Conservation (phyloP, 192 early-diverging fungal genomes). For the Rhizophagus clarus region DNA sequence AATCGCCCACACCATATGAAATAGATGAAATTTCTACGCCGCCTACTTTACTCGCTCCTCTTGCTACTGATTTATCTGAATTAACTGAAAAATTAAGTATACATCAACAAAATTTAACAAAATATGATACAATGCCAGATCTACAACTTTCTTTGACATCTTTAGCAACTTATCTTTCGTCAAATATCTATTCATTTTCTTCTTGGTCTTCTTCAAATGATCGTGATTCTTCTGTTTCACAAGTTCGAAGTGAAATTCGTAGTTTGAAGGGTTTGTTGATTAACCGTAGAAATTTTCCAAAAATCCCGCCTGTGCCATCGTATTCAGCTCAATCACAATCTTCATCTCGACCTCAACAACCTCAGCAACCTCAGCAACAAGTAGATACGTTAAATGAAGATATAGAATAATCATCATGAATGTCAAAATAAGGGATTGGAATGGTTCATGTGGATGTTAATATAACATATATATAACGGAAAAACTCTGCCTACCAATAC, state of each 20-base stretch:
- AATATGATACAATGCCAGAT: background rate
- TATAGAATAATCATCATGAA: background rate
- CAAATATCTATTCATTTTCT: background rate
- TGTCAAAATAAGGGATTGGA: background rate
- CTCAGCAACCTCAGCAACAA: background rate
- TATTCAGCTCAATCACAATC: background rate
- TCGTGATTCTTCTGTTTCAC: slow-evolving; percentile 11
- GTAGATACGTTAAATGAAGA: background rate
- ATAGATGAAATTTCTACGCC: slow-evolving; percentile 16
- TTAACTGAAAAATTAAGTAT: slow-evolving; percentile 1
- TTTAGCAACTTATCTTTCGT: slow-evolving; percentile 6
- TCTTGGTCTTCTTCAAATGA: background rate
- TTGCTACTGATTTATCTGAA: slow-evolving; percentile 14
- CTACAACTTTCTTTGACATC: slow-evolving; percentile 14
- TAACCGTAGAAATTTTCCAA: slow-evolving; percentile 44
- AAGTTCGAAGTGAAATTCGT: slow-evolving; percentile 43
- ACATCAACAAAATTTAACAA: background rate
- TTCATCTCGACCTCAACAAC: background rate
- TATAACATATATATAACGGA: too few species aligned
- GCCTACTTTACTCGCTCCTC: slow-evolving; percentile 1
- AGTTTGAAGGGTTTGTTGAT: slow-evolving; percentile 42
- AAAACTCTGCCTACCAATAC: too few species aligned
- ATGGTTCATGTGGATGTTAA: too few species aligned
- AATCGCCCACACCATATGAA: background rate
- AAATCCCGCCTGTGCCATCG: background rate